Base-by-base conservation (phyloP, 805 yeast species). In the Starmerella powellii region DNA sequence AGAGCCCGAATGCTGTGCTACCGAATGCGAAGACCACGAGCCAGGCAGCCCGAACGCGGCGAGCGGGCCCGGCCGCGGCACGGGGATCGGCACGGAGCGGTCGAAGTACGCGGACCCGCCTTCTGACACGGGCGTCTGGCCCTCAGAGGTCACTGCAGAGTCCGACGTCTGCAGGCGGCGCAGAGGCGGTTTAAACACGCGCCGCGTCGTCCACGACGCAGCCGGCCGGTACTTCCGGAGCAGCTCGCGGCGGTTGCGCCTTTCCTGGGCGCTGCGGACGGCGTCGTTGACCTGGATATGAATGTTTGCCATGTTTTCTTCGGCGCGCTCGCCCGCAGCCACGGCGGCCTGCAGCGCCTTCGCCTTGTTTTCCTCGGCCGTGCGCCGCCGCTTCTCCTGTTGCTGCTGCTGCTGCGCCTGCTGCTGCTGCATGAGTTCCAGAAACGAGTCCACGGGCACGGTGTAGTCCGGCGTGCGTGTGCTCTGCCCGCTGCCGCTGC, bases 261-360 rank as follows among this genome's bases (percentile, higher is more conserved):
- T 30, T 13, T 23, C 20, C 16, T 18, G 36, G 17, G 39, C 45
- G 19, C 12, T 30, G 18, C 31, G 47, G 21, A 43, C 41, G 15
- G 50, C 50, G 18, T 26, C 38, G 26, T 46, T 37, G 18, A 46
- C 44, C 38, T 47, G 44, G 37, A 38, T 34, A 31, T 49, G 48
- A 20, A 49, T 47, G 11, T 36, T 33, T 3, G 51, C 50, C 40
- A 49, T 39, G 20, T 40, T 41, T 4, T 47, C 34, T 40, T 47
- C 50, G n/a, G 46, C 49, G 23, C 48, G 44, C 18, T 44, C 36
- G 12, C 48, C 45, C 2, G 56, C 56, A 3, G 42, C 42, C 30
- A 40, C 37, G 13, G 55, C 55, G 4, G 55, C 56, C 8, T 41
- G 38, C 26, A 45, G 31, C 8, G 54, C 54, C 29, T 26, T 41